Evolutionary conservation across 139 green algal species (phyloP).

Genomic region (Coccomyxa sp.): DNA sequence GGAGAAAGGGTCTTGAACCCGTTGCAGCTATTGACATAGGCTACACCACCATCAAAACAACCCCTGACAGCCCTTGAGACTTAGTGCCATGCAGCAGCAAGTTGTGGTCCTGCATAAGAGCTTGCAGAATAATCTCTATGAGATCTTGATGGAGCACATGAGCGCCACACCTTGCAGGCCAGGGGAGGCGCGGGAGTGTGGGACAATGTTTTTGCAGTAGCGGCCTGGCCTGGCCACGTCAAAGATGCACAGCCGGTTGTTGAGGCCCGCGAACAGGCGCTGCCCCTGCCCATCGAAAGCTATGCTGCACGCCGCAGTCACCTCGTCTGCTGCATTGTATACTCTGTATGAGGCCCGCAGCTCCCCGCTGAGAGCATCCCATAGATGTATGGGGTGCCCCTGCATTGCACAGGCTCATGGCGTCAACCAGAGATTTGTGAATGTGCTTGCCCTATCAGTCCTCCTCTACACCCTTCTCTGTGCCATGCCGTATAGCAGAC

Average conservation of each 20-base stretch:
- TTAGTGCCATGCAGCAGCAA: no score
- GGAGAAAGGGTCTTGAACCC: neutral
- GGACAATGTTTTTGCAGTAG: constrained; percentile 47
- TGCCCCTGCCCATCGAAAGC: constrained; percentile 58
- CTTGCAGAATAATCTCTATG: no score
- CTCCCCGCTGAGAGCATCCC: constrained; percentile 64
- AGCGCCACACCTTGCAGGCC: constrained; percentile 26
- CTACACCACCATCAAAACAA: no score
- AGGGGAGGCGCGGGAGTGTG: constrained; percentile 22
- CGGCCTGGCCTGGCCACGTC: constrained; percentile 65
- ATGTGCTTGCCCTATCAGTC: no score
- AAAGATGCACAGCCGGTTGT: constrained; percentile 58
- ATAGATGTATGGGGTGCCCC: constrained; percentile 83
- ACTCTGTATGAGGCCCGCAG: constrained; percentile 70
- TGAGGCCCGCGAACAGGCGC: constrained; percentile 59
- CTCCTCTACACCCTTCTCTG: no score
- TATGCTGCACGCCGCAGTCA: constrained; percentile 67
- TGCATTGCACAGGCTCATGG: no score
- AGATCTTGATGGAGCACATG: neutral
- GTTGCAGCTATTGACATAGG: no score
- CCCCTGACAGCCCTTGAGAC: no score
- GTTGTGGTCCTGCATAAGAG: no score
- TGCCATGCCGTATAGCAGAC: no score
- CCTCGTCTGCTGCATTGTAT: constrained; percentile 85
- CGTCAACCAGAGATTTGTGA: no score